phyloP scores from a whole-genome alignment of 345 rosid species.

The Cochlearia excelsa region DNA sequence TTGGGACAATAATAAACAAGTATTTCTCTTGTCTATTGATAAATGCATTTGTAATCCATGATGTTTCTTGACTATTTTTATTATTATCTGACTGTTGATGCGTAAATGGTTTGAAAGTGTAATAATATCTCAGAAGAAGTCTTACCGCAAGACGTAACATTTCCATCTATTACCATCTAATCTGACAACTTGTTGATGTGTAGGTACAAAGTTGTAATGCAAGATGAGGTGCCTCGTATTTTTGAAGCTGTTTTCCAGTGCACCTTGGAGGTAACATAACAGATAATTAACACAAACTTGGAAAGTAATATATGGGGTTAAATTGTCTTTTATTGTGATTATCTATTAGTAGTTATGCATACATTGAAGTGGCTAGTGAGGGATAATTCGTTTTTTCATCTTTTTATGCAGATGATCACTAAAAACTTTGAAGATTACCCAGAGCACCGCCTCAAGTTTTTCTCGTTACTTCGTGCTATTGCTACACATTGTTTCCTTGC shows the following conservation, averaged over 20 bases:
- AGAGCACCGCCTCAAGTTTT: constrained; percentile 97
- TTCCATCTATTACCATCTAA: no score
- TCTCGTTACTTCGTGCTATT: constrained; percentile 94
- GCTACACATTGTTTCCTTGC: constrained; percentile 90
- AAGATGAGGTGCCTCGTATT: constrained; percentile 86
- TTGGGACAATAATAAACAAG: constrained; percentile 97
- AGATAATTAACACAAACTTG: no score
- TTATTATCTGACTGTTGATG: no score
- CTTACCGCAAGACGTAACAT: no score
- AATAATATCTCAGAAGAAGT: no score
- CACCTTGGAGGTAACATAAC: constrained; percentile 74
- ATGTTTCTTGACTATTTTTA: not conserved
- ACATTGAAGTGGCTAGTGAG: not conserved
- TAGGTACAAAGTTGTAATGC: constrained; percentile 71
- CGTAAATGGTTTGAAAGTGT: no score
- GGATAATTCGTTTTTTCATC: constrained; percentile 3
- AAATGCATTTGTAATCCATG: not conserved
- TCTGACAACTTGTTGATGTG: not conserved
- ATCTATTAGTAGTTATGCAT: no score
- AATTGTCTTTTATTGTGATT: no score
- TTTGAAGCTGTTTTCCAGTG: constrained; percentile 99
- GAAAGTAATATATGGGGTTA: no score
- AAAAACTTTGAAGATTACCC: constrained; percentile 98
- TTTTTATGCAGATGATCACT: constrained; percentile 80
- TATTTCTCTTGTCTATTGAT: constrained; percentile 34